Evolutionary conservation across 148 eudicot species (phyloP).

Genomic region (Silene uniflora): DNA sequence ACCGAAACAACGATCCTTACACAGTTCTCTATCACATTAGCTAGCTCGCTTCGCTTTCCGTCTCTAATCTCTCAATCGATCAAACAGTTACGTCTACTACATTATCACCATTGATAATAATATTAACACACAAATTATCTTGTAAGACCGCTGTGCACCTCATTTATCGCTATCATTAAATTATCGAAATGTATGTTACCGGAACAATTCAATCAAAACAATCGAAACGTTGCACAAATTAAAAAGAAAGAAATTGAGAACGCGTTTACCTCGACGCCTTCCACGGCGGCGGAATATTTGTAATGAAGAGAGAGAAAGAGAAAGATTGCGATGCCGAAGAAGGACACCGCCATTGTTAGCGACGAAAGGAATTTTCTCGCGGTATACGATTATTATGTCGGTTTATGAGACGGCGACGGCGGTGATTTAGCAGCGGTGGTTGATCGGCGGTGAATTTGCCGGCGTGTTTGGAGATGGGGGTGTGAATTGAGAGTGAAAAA

Average conservation of each 20-base stretch:
- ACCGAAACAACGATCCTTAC: too few relatives aligned
- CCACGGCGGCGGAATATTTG: constrained; percentile 24
- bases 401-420: constrained; percentile 18
- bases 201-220: background rate
- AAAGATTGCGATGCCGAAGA: constrained; percentile 61
- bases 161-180: too few relatives aligned
- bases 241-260: background rate
- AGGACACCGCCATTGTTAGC: constrained; percentile 61
- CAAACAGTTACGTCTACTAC: background rate
- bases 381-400: constrained; percentile 42
- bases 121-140: background rate
- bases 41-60: background rate
- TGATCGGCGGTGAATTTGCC: constrained; percentile 23
- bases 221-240: background rate
- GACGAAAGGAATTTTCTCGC: constrained; percentile 44
- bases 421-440: constrained; percentile 26
- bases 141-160: too few relatives aligned
- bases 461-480: background rate
- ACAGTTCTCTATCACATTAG: background rate
- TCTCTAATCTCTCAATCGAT: background rate
- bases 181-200: too few relatives aligned
- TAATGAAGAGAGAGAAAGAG: constrained; percentile 64
- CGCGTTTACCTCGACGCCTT: constrained; percentile 33
- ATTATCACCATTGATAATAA: background rate
- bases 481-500: background rate